Evolutionary conservation across 768 basidiomycete genomes (phyloP), one percentile per base, ranked within the genome.

Genomic region (Trametes punicea): DNA sequence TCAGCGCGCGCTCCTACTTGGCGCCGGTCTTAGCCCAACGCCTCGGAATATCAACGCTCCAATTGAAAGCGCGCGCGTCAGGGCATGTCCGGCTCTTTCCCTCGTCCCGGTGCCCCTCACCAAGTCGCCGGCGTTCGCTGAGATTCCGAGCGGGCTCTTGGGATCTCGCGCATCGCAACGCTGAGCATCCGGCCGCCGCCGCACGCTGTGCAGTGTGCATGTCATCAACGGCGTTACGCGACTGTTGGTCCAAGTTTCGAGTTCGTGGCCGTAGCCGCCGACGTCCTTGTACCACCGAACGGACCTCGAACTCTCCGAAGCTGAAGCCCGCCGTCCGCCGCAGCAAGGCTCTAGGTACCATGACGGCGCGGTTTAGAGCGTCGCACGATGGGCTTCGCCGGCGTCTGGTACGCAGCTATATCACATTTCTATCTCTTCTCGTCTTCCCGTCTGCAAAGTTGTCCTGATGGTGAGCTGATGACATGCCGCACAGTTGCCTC

Each of bases 161-260:
- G 51, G 52, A 54, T 54, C 52, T 54, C 52, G 44, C 42, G 34
- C 33, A 27, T 41, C 39, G 30, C 34, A 36, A 20, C 29, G n/a
- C n/a, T n/a, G n/a, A n/a, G n/a, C n/a, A n/a, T n/a, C 23, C 38
- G 27, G 10, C 15, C 49, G 10, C 16, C 29, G 39, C 34, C 8
- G 42, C 18, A 46, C 44, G 44, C 52, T 54, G 42, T 54, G 52
- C 44, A 20, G 23, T 36, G 34, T 36, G 34, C 31, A 31, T 25
- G 51, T 27, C 33, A 34, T 46, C 34, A 54, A 39, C 42, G 44
- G 25, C 26, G 27, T 54, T 46, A 54, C 52, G 52, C 52, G 34
- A 46, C 25, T 54, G 52, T 54, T 46, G 52, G 52, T 54, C 52
- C 52, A 54, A 27, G 44, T 46, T 46, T 31, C 11, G 15, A 16